Evolutionary conservation across 345 rosid genomes (phyloP).

Genomic region (Moricandia moricandioides): DNA sequence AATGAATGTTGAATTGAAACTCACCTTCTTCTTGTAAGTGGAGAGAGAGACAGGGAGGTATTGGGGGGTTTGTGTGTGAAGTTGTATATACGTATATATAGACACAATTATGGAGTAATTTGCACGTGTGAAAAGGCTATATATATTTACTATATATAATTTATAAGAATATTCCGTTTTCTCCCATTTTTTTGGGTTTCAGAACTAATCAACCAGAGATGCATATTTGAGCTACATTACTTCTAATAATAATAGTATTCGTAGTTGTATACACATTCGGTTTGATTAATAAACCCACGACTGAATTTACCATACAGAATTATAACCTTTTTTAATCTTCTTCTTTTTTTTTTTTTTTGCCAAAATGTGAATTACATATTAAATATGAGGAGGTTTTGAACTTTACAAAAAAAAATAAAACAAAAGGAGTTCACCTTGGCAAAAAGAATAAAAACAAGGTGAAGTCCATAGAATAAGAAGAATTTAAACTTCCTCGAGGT

Average conservation of each 20-base stretch:
- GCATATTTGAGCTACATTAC: background rate
- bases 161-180: constrained; percentile 5
- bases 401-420: no score
- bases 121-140: constrained; percentile 15
- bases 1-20: constrained; percentile 1
- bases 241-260: background rate
- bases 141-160: background rate
- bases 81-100: background rate
- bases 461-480: no score
- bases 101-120: background rate
- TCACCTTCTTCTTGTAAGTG: constrained; percentile 24
- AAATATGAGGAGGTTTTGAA: no score
- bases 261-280: background rate
- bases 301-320: background rate
- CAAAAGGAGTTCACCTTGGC: no score
- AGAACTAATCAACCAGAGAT: background rate
- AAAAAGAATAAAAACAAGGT: no score
- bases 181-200: constrained; percentile 8
- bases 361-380: no score
- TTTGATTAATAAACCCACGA: background rate
- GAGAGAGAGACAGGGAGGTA: constrained; percentile 12
- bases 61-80: background rate
- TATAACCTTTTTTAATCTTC: background rate
- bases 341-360: no score
- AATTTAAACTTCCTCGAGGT: no score